These are phyloP conservation scores for Fusarium sulawesiense DNA, from an alignment of 2,329 filamentous ascomycete genomes.

Conservation along the genomic window DNA sequence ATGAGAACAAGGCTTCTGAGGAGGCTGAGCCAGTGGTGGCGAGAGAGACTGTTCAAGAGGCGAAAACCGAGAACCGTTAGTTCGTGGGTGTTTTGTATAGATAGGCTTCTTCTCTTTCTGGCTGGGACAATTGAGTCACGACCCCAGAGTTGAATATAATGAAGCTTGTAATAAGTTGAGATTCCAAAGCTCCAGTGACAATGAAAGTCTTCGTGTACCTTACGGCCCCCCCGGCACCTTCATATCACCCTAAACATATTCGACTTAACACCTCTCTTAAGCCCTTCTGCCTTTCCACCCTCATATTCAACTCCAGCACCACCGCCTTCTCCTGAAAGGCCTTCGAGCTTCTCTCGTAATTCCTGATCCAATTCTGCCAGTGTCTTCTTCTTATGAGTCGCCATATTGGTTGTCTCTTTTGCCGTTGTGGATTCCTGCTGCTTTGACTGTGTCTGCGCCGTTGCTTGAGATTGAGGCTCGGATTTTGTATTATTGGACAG, in stretches of 20 bases:
- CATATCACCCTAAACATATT: conserved; percentile 81
- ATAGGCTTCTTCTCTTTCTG: not conserved
- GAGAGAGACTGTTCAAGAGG: not conserved
- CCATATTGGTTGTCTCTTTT: not conserved
- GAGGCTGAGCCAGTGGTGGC: not conserved
- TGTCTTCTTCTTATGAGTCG: conserved; percentile 58
- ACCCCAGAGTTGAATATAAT: accelerated
- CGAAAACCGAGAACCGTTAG: not conserved
- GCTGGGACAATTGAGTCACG: not conserved
- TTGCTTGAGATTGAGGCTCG: not conserved
- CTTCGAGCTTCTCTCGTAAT: conserved; percentile 72
- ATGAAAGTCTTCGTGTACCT: not conserved
- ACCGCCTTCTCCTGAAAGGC: conserved; percentile 76
- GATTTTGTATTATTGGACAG: accelerated
- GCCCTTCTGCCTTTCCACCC: conserved; percentile 75
- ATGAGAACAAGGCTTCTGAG: conserved; percentile 12
- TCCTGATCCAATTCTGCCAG: conserved; percentile 74
- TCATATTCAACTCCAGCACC: conserved; percentile 79
- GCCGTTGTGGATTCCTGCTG: not conserved
- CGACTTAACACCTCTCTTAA: conserved; percentile 79
- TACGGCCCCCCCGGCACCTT: not conserved
- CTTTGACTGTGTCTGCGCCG: not conserved
- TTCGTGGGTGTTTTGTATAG: accelerated
- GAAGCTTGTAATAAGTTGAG: not conserved
- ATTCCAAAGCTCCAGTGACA: not conserved